Percentiles rank a stretch among this genome's conserved stretches.
phyloP scores from a whole-genome alignment of 73 alveolate species.

The Paramecium sexaurelia region DNA sequence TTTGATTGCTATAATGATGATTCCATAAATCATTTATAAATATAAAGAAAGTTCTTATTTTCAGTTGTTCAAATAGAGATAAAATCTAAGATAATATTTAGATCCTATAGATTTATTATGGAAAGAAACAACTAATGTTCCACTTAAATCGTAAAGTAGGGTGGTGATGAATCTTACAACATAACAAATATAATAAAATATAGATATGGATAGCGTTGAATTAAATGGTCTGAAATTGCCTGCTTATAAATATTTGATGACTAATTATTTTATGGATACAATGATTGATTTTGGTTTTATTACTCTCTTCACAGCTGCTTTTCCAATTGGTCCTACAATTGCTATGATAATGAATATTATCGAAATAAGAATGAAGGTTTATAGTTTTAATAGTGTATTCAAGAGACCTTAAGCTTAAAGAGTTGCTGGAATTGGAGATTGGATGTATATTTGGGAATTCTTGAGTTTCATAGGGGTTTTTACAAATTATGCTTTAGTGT shows the following conservation, averaged over 20 bases:
- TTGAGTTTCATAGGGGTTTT: constrained; percentile 57
- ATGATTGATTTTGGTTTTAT: constrained; percentile 82
- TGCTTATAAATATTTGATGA: constrained; percentile 26
- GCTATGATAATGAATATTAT: constrained; percentile 73
- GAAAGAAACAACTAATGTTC: background rate
- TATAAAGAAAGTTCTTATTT: constrained; percentile 33
- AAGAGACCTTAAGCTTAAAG: constrained; percentile 66
- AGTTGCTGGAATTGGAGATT: constrained; percentile 67
- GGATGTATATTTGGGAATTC: constrained; percentile 67
- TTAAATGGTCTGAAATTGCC: constrained; percentile 47
- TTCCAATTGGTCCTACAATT: constrained; percentile 79
- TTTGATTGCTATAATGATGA: background rate
- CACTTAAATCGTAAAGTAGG: background rate
- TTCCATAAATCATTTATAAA: constrained; percentile 20
- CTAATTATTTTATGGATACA: constrained; percentile 74
- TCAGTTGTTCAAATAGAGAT: background rate
- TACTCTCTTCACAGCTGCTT: constrained; percentile 79
- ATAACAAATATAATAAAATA: background rate
- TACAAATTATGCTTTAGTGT: constrained; percentile 51
- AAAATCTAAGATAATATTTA: background rate
- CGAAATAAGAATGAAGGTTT: constrained; percentile 77
- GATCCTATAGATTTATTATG: constrained; percentile 10
- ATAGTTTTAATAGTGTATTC: constrained; percentile 53
- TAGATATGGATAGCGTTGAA: constrained; percentile 63
- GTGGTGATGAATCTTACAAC: background rate